phyloP scores from a whole-genome alignment of 495 filamentous ascomycete species.

The Neurospora terricola region DNA sequence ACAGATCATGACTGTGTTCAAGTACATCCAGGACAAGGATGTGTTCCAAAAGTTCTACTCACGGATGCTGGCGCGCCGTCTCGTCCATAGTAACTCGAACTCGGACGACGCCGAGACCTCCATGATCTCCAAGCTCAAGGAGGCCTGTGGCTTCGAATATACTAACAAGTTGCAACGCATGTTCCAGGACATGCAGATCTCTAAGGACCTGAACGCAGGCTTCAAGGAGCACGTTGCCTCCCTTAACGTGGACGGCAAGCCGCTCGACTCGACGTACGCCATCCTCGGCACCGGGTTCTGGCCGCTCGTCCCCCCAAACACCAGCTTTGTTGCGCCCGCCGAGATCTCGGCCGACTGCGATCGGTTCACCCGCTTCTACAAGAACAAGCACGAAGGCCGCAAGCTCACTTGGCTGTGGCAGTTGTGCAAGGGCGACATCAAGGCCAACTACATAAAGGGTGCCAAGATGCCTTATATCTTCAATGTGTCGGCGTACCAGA shows the following conservation, averaged over 20 bases:
- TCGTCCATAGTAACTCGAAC: constrained; percentile 89
- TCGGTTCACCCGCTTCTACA: constrained; percentile 83
- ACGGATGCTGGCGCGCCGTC: constrained; percentile 84
- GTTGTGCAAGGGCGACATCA: constrained; percentile 92
- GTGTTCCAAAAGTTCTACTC: constrained; percentile 99
- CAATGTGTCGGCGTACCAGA: constrained; percentile 93
- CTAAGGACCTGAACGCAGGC: constrained; percentile 83
- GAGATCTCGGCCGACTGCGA: constrained; percentile 81
- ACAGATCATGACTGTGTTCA: constrained; percentile 99
- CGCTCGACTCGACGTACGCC: constrained; percentile 68
- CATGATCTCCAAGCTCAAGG: constrained; percentile 99
- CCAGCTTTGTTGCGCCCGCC: constrained; percentile 73
- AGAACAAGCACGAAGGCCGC: constrained; percentile 87
- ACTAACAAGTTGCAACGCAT: constrained; percentile 99
- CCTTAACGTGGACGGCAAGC: constrained; percentile 19
- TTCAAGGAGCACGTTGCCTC: constrained; percentile 58
- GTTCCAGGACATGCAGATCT: constrained; percentile 99
- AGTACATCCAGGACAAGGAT: constrained; percentile 99
- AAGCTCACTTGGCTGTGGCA: constrained; percentile 99
- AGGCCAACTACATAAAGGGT: constrained; percentile 81
- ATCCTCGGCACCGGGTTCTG: constrained; percentile 96
- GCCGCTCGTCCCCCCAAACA: constrained; percentile 79
- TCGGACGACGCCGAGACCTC: constrained; percentile 96
- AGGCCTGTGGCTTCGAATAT: constrained; percentile 97
- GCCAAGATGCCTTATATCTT: constrained; percentile 92